Evolutionary conservation across 23 red algal species (phyloP), one percentile per base, ranked within the genome.

Genomic region (Rhodosorus marinus): DNA sequence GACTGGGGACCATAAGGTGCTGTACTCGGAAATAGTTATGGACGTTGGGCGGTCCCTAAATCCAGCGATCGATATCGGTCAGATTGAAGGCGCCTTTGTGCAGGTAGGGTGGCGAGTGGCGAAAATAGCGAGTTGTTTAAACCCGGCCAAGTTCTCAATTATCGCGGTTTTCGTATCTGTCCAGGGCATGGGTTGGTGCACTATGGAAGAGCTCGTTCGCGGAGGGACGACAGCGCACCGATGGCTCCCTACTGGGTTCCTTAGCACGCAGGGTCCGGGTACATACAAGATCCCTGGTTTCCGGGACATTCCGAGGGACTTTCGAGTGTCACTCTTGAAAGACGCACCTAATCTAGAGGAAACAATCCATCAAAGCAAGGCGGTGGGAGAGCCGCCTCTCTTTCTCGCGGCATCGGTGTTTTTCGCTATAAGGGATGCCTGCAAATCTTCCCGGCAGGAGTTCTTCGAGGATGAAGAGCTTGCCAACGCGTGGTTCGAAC

Each of bases 31-130:
- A 51, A 55, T 87, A 4, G 70, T 58, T 7, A 87, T 87, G 81
- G 81, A 87, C 49, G 57, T 75, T 15, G 81, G 81, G 11, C 70
- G 70, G 40, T 41, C 69, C 15, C 47, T 87, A 23, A 75, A 87
- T 57, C 81, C 81, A 20, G 54, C 62, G 17, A 52, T 87, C 6
- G 81, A 87, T 28, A 52, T 87, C 43, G 81, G 81, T n/a, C 81
- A 87, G 59, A 77, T 87, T 54, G 81, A 87, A 35, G 81, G 81
- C 0, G 81, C 49, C 0, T 87, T 87, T 77, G 70, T 87, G 41
- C n/a, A n/a, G n/a, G n/a, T n/a, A n/a, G n/a, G n/a, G n/a, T n/a
- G n/a, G n/a, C n/a, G n/a, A n/a, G n/a, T n/a, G n/a, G n/a, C n/a
- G n/a, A n/a, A n/a, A n/a, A n/a, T n/a, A n/a, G n/a, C n/a, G n/a